A percentile compares a stretch with the other conserved stretches of the same genome.
These are phyloP conservation scores for Casuarina cunninghamiana DNA, from an alignment of 306 rosid genomes.

Conservation along the genomic window DNA sequence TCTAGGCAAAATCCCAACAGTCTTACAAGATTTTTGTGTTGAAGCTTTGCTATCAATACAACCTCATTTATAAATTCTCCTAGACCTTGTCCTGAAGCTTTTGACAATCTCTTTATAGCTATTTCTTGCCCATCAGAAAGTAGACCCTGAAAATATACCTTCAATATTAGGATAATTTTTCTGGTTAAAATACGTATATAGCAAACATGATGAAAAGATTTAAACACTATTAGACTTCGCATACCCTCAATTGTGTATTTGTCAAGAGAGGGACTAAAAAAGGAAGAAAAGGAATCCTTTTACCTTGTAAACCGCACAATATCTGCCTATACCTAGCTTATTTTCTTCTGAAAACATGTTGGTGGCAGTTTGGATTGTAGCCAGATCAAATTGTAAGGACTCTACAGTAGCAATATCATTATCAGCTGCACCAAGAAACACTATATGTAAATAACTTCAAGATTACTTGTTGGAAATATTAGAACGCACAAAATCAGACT, in stretches of 20 bases:
- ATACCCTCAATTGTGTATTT: too few species aligned
- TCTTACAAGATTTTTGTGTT: too few species aligned
- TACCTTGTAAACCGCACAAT: too few species aligned
- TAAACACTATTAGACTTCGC: too few species aligned
- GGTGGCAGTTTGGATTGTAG: constrained; percentile 15
- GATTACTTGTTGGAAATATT: too few species aligned
- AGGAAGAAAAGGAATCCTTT: too few species aligned
- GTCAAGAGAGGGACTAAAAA: too few species aligned
- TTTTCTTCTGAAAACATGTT: constrained; percentile 23
- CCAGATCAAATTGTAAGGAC: constrained; percentile 4
- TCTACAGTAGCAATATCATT: background rate
- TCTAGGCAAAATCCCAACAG: too few species aligned
- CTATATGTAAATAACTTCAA: background rate
- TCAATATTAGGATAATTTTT: background rate
- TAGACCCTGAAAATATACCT: constrained; percentile 12
- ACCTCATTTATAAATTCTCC: background rate
- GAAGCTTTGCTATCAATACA: too few species aligned
- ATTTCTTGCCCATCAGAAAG: constrained; percentile 25
- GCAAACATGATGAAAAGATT: too few species aligned
- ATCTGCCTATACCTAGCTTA: constrained; percentile 6
- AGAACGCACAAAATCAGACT: background rate
- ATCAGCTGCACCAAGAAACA: background rate
- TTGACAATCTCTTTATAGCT: constrained; percentile 35
- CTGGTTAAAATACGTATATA: too few species aligned
- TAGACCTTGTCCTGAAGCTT: constrained; percentile 25